Conservation (phyloP, 148 eudicot species). For the Cornus kousa region DNA sequence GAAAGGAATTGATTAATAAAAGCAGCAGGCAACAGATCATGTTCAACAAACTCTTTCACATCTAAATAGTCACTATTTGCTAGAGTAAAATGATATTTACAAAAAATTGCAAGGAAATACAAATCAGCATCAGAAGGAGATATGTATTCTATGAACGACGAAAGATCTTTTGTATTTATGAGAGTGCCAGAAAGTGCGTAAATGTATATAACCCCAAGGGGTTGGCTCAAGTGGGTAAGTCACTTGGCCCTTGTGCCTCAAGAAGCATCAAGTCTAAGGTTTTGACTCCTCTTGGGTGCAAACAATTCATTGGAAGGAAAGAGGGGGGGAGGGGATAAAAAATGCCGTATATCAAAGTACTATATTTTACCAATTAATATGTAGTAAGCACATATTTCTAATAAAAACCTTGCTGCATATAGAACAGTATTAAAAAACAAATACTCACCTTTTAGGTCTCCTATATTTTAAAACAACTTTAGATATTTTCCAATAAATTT, state of each 20-base stretch:
- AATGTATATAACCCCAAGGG: too few relatives aligned
- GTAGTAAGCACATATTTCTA: neutral
- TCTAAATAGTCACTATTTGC: neutral
- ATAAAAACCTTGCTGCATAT: constrained; percentile 3
- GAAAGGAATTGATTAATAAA: constrained; percentile 1
- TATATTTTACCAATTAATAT: neutral
- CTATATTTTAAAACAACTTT: neutral
- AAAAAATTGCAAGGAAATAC: neutral
- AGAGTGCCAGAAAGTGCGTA: neutral
- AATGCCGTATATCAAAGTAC: neutral
- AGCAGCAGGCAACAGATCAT: neutral
- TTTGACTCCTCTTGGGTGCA: too few relatives aligned
- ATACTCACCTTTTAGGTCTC: neutral
- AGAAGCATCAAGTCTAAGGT: too few relatives aligned
- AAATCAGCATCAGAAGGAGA: neutral
- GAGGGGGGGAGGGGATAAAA: too few relatives aligned
- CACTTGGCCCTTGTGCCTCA: too few relatives aligned
- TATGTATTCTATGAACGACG: neutral
- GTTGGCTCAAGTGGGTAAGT: too few relatives aligned
- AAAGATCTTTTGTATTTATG: neutral
- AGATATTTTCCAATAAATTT: neutral
- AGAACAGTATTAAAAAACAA: neutral
- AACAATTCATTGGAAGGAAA: too few relatives aligned
- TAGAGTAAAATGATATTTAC: neutral
- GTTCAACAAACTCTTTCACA: neutral